phyloP scores from a whole-genome alignment of 2,329 filamentous ascomycete species.

The Pseudopithomyces chartarum region DNA sequence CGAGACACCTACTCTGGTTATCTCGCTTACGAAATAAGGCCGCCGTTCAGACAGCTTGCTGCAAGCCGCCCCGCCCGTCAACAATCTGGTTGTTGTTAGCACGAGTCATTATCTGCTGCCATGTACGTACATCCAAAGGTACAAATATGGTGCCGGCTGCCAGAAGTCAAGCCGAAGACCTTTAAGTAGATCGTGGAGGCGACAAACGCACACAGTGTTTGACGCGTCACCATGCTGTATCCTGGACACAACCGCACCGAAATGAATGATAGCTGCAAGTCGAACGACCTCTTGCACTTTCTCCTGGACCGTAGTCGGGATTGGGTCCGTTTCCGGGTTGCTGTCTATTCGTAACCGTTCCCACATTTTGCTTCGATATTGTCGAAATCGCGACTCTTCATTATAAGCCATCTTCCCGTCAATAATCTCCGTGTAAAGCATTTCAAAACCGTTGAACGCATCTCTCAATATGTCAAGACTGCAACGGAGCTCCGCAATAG shows the following conservation, averaged over 20 bases:
- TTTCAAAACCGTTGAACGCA: slow-evolving; percentile 21
- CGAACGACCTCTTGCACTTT: slow-evolving; percentile 14
- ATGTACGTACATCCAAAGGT: slow-evolving; percentile 16
- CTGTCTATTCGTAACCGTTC: background rate
- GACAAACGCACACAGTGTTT: slow-evolving; percentile 14
- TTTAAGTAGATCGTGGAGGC: slow-evolving; percentile 10
- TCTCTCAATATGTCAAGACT: slow-evolving; percentile 16
- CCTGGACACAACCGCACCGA: slow-evolving; percentile 15
- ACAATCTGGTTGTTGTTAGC: slow-evolving; percentile 1
- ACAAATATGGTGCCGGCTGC: slow-evolving; percentile 19
- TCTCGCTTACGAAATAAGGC: slow-evolving; percentile 17
- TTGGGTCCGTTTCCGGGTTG: background rate
- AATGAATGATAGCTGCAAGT: slow-evolving; percentile 19
- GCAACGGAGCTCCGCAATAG: slow-evolving; percentile 8
- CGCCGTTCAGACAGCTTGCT: slow-evolving; percentile 6
- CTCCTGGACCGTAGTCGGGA: background rate
- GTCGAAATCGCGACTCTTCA: slow-evolving; percentile 9
- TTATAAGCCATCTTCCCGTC: slow-evolving; percentile 15
- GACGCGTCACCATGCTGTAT: slow-evolving; percentile 19
- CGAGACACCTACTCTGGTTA: slow-evolving; percentile 12
- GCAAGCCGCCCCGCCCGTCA: slow-evolving; percentile 14
- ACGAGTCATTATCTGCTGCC: background rate
- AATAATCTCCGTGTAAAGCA: slow-evolving; percentile 20
- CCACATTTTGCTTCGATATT: slow-evolving; percentile 13
- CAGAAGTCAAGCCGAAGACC: slow-evolving; percentile 13